Evolutionary conservation across 1,284 basidiomycete genomes (phyloP).

Genomic region (Pseudozyma sp.): DNA sequence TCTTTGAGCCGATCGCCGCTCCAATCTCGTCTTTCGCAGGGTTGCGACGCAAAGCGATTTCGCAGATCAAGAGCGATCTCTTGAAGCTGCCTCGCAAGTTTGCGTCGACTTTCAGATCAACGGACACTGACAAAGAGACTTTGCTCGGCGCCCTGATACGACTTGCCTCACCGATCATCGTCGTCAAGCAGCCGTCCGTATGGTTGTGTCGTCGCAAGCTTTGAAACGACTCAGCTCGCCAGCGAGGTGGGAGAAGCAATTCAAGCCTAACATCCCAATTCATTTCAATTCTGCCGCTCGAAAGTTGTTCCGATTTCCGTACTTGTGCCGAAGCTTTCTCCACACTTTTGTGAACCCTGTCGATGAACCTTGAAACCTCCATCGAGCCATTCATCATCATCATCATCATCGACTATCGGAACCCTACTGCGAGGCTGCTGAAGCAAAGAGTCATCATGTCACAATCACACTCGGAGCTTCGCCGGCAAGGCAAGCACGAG

Average conservation of each 20-base stretch:
- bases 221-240: background rate
- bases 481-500: constrained; percentile 55
- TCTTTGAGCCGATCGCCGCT: constrained; percentile 23
- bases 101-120: background rate
- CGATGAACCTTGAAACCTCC: background rate
- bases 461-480: constrained; percentile 51
- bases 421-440: background rate
- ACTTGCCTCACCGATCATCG: constrained; percentile 21
- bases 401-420: background rate
- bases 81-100: background rate
- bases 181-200: constrained; percentile 26
- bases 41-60: constrained; percentile 20
- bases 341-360: constrained; percentile 4
- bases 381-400: too few relatives aligned
- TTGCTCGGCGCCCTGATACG: background rate
- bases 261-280: background rate
- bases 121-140: background rate
- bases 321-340: constrained; percentile 2
- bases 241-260: background rate
- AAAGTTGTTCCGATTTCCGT: constrained; percentile 8
- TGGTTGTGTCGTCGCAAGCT: constrained; percentile 40
- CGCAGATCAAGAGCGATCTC: constrained; percentile 18
- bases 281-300: too few relatives aligned
- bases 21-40: constrained; percentile 24
- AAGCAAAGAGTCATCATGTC: constrained; percentile 28